Evolutionary conservation across 2,329 filamentous ascomycete genomes (phyloP).

Genomic region (Epichloe elymi): DNA sequence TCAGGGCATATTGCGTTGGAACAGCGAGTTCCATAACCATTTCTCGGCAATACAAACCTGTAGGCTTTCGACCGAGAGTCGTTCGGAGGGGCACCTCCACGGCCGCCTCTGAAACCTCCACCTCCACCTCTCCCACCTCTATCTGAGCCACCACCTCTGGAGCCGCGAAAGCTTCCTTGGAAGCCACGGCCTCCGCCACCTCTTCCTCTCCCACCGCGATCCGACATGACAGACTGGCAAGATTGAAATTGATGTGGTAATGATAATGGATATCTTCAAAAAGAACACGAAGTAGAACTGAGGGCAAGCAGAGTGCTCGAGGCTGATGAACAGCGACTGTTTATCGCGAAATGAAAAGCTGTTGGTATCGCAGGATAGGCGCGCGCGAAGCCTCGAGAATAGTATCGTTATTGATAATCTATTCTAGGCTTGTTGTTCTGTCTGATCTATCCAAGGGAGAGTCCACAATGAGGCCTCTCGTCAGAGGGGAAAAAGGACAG

Average conservation of each 20-base stretch:
- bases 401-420: too few relatives aligned
- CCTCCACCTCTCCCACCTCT: slow-evolving; percentile 6
- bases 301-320: not conserved
- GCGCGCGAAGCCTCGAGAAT: too few relatives aligned
- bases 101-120: slow-evolving; percentile 6
- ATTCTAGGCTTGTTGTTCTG: too few relatives aligned
- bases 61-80: slow-evolving; percentile 9
- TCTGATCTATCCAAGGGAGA: too few relatives aligned
- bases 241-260: not conserved
- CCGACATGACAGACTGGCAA: slow-evolving; percentile 12
- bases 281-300: too few relatives aligned
- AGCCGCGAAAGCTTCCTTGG: slow-evolving; percentile 3
- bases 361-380: too few relatives aligned
- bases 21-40: too few relatives aligned
- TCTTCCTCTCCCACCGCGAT: slow-evolving; percentile 14
- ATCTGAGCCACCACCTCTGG: slow-evolving; percentile 9
- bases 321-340: not conserved
- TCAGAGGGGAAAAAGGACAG: too few relatives aligned
- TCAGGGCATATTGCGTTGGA: not conserved
- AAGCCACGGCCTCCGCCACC: slow-evolving; percentile 7
- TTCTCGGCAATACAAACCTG: slow-evolving; percentile 6
- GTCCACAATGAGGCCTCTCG: too few relatives aligned
- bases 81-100: slow-evolving; percentile 13
- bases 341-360: not conserved
- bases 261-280: too few relatives aligned